Evolutionary conservation across 2,329 filamentous ascomycete genomes (phyloP).

Genomic region (Fusarium beomiforme): DNA sequence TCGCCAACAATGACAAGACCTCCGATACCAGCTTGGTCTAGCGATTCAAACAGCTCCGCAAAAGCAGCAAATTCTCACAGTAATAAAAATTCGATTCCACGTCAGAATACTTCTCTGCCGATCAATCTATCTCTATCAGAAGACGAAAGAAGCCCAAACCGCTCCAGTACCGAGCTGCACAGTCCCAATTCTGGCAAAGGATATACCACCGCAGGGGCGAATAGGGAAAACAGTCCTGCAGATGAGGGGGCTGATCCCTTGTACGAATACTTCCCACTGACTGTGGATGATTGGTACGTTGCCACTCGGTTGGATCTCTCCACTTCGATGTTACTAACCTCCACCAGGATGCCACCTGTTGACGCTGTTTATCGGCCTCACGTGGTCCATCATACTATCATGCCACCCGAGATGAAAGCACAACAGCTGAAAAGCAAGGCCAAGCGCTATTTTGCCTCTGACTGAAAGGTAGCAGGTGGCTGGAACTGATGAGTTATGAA

Average conservation of each 20-base stretch:
- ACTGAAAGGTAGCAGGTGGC: conserved; percentile 48
- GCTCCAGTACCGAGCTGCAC: conserved; percentile 59
- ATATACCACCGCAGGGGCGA: conserved; percentile 47
- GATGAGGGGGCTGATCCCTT: conserved; percentile 85
- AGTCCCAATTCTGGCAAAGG: conserved; percentile 61
- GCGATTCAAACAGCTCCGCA: conserved; percentile 45
- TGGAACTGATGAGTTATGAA: conserved; percentile 39
- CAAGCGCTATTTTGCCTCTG: conserved; percentile 78
- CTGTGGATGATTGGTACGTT: conserved; percentile 82
- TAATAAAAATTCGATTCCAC: conserved; percentile 36
- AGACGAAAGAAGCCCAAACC: conserved; percentile 67
- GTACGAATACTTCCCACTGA: conserved; percentile 95
- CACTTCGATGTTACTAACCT: conserved; percentile 23
- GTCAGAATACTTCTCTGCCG: conserved; percentile 49
- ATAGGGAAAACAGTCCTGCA: conserved; percentile 67
- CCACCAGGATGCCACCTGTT: conserved; percentile 78
- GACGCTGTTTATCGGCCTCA: conserved; percentile 92
- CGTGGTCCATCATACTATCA: conserved; percentile 87
- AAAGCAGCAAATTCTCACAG: conserved; percentile 34
- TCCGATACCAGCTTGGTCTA: conserved; percentile 63
- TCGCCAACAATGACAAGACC: conserved; percentile 62
- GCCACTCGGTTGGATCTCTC: conserved; percentile 4
- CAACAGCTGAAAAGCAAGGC: conserved; percentile 72
- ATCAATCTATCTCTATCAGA: conserved; percentile 68
- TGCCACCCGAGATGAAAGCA: conserved; percentile 76